Evolutionary conservation across 169 alveolate genomes (phyloP).

Genomic region (Cytauxzoon felis): DNA sequence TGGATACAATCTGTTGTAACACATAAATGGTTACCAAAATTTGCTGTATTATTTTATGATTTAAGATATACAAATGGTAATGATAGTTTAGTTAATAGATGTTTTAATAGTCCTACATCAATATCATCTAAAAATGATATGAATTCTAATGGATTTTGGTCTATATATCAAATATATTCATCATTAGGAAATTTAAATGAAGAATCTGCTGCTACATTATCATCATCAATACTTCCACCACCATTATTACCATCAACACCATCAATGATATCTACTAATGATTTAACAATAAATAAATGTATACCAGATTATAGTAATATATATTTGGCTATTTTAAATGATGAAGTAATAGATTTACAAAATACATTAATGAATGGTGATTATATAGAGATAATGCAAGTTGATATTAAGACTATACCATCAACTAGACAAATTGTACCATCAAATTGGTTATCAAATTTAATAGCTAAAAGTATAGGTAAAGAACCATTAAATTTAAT

Average conservation of each 20-base stretch:
- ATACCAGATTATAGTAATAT: conserved; percentile 12
- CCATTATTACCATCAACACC: too few species aligned
- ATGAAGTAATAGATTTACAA: conserved; percentile 7
- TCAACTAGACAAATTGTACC: conserved; percentile 25
- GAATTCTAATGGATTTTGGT: conserved; percentile 45
- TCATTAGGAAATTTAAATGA: too few species aligned
- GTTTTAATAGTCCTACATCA: too few species aligned
- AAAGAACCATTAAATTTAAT: conserved; percentile 24
- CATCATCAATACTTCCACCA: too few species aligned
- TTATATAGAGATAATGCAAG: conserved; percentile 26
- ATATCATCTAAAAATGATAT: too few species aligned
- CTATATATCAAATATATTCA: conserved; percentile 29
- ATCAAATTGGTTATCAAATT: conserved; percentile 34
- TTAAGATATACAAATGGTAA: too few species aligned
- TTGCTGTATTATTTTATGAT: conserved; percentile 29
- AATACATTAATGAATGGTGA: conserved; percentile 21
- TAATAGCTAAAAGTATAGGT: conserved; percentile 23
- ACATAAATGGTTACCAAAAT: conserved; percentile 39
- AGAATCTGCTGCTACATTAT: too few species aligned
- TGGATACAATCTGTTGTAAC: conserved; percentile 40
- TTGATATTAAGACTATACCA: conserved; percentile 16
- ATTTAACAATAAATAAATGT: not conserved
- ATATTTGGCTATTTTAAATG: conserved; percentile 24
- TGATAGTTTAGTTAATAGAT: too few species aligned
- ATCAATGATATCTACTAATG: not conserved